phyloP scores from a whole-genome alignment of 2,329 filamentous ascomycete genomes.

The Rutstroemia sydowiana region DNA sequence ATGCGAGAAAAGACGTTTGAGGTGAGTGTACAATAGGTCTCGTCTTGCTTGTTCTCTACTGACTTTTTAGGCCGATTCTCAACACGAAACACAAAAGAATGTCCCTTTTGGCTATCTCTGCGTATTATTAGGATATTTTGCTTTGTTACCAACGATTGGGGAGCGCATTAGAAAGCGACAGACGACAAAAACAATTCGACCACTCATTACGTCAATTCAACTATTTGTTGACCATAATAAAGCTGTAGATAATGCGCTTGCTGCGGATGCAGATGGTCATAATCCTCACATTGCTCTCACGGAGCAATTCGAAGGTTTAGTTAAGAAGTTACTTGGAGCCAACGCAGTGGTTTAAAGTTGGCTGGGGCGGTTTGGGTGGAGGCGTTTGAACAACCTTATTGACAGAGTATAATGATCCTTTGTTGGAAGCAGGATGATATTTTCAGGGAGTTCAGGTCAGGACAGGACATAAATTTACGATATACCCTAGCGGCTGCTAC shows the following conservation, averaged over 20 bases:
- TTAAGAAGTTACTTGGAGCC: conserved; percentile 15
- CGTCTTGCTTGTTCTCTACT: conserved; percentile 2
- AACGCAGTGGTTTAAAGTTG: background rate
- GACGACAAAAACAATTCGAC: conserved; percentile 38
- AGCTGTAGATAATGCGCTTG: conserved; percentile 43
- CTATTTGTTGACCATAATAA: conserved; percentile 56
- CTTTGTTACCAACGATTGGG: conserved; percentile 45
- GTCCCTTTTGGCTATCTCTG: conserved; percentile 83
- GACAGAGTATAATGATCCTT: background rate
- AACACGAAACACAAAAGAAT: conserved; percentile 69
- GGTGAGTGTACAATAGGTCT: conserved; percentile 42
- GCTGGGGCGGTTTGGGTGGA: background rate
- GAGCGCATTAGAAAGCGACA: conserved; percentile 36
- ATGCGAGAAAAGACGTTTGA: conserved; percentile 58
- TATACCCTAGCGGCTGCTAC: conserved; percentile 7
- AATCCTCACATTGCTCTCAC: conserved; percentile 39
- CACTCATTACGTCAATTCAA: conserved; percentile 49
- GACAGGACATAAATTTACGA: background rate
- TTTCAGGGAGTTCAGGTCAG: conserved; percentile 4
- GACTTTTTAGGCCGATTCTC: conserved; percentile 52
- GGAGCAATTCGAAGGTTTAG: conserved; percentile 22
- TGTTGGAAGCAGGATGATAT: conserved; percentile 3
- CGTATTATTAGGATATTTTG: conserved; percentile 76
- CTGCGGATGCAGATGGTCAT: conserved; percentile 39
- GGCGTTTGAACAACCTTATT: background rate